phyloP scores from a whole-genome alignment of 2,329 filamentous ascomycete species.

The Colletotrichum chlorophyti region DNA sequence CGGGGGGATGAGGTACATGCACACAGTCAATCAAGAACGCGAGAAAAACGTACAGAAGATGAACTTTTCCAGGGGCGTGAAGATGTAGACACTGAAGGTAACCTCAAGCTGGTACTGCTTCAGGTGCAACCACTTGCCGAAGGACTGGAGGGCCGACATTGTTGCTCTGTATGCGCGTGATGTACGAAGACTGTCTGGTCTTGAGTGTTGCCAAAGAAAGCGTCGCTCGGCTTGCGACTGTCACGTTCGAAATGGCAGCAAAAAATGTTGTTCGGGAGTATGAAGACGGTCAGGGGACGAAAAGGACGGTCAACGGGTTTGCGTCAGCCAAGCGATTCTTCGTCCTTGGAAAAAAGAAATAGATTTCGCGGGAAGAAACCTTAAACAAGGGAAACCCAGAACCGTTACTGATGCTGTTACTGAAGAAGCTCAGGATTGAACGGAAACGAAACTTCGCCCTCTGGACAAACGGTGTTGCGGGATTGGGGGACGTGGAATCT shows the following conservation, averaged over 20 bases:
- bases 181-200: neutral
- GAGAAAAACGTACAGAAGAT: slow-evolving; percentile 79
- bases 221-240: slow-evolving; percentile 5
- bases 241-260: too few species aligned
- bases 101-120: slow-evolving; percentile 99
- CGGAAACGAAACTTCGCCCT: neutral
- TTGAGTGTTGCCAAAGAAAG: too few species aligned
- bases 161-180: slow-evolving; percentile 17
- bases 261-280: too few species aligned
- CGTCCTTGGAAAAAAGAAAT: neutral
- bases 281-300: neutral
- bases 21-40: neutral
- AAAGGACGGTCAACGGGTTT: too few species aligned
- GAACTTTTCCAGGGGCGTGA: slow-evolving; percentile 94
- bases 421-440: neutral
- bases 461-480: neutral
- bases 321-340: neutral
- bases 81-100: slow-evolving; percentile 96
- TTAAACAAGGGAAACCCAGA: neutral
- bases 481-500: slow-evolving; percentile 16
- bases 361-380: too few species aligned
- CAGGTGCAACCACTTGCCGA: slow-evolving; percentile 86
- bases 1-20: slow-evolving; percentile 2
- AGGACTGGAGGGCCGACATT: slow-evolving; percentile 51
- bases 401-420: neutral